phyloP scores from a whole-genome alignment of 345 rosid genomes.

The Arabidopsis arenosa region DNA sequence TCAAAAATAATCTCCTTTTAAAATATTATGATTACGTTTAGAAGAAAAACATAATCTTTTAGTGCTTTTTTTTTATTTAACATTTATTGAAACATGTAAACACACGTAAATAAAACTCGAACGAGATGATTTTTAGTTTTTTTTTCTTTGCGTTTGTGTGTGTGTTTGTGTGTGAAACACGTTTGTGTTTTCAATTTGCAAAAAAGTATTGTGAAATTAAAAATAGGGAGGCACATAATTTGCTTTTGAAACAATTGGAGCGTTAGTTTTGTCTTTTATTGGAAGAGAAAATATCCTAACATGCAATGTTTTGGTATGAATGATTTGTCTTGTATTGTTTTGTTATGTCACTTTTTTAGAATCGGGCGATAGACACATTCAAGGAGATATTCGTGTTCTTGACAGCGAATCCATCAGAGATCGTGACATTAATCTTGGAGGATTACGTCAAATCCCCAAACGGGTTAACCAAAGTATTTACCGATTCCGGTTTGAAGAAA shows the following conservation, averaged over 20 bases:
- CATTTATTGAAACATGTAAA: no score
- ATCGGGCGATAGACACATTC: constrained; percentile 56
- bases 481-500: constrained; percentile 57
- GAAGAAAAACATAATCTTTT: no score
- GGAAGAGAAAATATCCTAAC: background rate
- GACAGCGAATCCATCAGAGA: constrained; percentile 56
- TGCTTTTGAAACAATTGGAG: background rate
- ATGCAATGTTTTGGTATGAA: background rate
- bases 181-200: background rate
- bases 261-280: background rate
- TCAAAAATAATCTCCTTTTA: no score
- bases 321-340: background rate
- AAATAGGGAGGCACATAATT: background rate
- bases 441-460: constrained; percentile 62
- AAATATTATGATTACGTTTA: no score
- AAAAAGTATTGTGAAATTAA: background rate
- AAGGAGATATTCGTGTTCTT: constrained; percentile 57
- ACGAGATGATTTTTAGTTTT: no score
- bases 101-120: no score
- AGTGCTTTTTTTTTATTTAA: no score
- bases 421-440: constrained; percentile 61
- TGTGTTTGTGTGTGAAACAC: no score
- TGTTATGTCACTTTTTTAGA: constrained; percentile 34
- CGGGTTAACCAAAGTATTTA: constrained; percentile 57
- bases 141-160: no score